Conservation (phyloP, 1,284 basidiomycete genomes). For the Pseudozyma pruni region DNA sequence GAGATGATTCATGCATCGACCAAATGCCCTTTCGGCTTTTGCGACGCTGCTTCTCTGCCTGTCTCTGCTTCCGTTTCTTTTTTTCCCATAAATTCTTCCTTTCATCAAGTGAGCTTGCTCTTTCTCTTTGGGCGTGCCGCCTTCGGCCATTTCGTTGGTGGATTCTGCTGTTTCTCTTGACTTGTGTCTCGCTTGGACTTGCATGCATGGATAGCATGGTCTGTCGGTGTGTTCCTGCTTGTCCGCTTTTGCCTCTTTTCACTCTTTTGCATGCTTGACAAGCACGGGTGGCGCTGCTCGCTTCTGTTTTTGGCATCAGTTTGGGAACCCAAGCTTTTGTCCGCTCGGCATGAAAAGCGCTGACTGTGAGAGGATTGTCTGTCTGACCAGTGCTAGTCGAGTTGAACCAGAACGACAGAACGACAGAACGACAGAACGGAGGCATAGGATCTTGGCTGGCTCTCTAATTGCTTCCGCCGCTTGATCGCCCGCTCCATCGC, state of each 20-base stretch:
- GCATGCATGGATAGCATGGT: too few species aligned
- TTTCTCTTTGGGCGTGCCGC: background rate
- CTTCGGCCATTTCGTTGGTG: background rate
- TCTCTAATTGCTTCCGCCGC: too few species aligned
- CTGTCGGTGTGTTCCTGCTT: background rate
- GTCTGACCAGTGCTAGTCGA: too few species aligned
- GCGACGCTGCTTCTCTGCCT: background rate
- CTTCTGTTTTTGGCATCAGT: constrained; percentile 1
- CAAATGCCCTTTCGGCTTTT: constrained; percentile 2
- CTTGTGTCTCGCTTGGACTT: constrained; percentile 7
- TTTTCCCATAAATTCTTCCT: too few species aligned
- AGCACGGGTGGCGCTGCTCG: background rate
- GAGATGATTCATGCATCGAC: background rate
- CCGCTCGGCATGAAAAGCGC: too few species aligned
- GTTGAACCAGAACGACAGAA: too few species aligned
- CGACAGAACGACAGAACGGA: too few species aligned
- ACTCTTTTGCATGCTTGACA: background rate
- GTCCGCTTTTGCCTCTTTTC: constrained; percentile 1
- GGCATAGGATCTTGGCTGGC: too few species aligned
- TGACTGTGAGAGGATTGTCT: too few species aligned
- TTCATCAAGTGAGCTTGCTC: too few species aligned
- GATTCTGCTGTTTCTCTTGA: constrained; percentile 4
- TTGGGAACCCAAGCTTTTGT: too few species aligned
- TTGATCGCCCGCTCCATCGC: too few species aligned
- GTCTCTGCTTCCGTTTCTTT: background rate